Base-by-base conservation (phyloP, 257 asterid species). In the Salvia rosmarinus region DNA sequence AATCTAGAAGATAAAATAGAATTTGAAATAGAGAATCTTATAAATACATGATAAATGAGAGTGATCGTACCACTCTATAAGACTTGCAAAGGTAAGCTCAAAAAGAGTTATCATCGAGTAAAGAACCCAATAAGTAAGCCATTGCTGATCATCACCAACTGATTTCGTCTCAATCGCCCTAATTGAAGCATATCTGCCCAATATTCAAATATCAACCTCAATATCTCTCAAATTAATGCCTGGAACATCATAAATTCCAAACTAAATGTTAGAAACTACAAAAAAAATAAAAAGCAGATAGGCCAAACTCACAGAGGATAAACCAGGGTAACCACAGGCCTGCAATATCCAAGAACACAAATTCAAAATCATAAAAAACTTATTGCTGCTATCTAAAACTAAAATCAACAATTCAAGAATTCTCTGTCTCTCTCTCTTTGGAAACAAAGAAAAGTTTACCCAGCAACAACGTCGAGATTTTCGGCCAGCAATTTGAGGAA, bases 41-140 rank as follows among this genome's bases (percentile, higher is more conserved):
- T 6, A 2, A 19, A 51, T 50, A 25, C n/a, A 20, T 20, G 30
- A 34, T 44, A 2, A 34, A 58, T 30, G 44, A 4, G 40, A 55
- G 17, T 10, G 37, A 55, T 28, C 2, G 7, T 56, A 90, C 96
- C 96, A 90, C 46, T 85, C 87, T 14, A 93, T 82, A 60, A 89
- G 79, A 72, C 71, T 86, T 9, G 90, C 84, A 68, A 93, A 93
- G n/a, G 96, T 87, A 9, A 87, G 96, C 82, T 94, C 98, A 68
- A 91, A 85, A 46, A 94, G 92, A 12, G 97, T 90, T 64, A 94
- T 87, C 91, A 94, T 89, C 39, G 98, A 87, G 86, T 94, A 91
- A 58, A 94, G 83, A 73, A 93, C 85, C 98, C 98, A 93, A 32
- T 93, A 93, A 51, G 97, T 93, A 60, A 93, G 98, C 97, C 98